Base-by-base conservation (phyloP, 179 eudicot species). In the Camellia oleifera region DNA sequence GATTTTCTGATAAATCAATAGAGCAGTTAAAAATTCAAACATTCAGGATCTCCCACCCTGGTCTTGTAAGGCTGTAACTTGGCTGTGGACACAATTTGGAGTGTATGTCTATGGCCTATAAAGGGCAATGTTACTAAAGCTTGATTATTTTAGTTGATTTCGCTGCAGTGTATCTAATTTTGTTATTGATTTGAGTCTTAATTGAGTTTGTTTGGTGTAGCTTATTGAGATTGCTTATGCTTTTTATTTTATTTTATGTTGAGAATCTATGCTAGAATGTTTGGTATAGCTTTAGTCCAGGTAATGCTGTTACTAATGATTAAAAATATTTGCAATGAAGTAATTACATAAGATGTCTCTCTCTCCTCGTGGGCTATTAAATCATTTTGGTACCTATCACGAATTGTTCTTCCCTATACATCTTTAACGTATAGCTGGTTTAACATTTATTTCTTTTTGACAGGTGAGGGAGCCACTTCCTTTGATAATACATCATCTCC, bases 391-490 rank as follows among this genome's bases (percentile, higher is more conserved):
- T n/a, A 3, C 10, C 52, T 5, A 10, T 53, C 11, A 13, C n/a
- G 23, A 67, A 23, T 65, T 14, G 11, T 52, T 58, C 13, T 32
- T 53, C 44, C 74, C 53, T 77, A n/a, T 64, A 20, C 1, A 6
- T 67, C 26, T 14, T 46, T 72, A n/a, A 64, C 58, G 42, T 52
- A 8, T 48, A 4, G 76, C 54, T 60, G 17, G 72, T 53, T 77
- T 67, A 13, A 6, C 7, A 42, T 52, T 26, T 77, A 7, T 68
- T 54, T n/a, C 6, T 17, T 67, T 67, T 68, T 81, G 77, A 84
- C 91, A 95, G 98, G 93, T 84, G 67, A 85, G 89, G 77, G 98
- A 95, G 81, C 97, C 98, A n/a, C 92, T 92, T 81, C 95, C 97
- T 6, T 84, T 95, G 86, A 90, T 90, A 79, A 83, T 95, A 75